These are phyloP conservation scores for Turnera subulata DNA, from an alignment of 345 rosid species.

Conservation along the genomic window DNA sequence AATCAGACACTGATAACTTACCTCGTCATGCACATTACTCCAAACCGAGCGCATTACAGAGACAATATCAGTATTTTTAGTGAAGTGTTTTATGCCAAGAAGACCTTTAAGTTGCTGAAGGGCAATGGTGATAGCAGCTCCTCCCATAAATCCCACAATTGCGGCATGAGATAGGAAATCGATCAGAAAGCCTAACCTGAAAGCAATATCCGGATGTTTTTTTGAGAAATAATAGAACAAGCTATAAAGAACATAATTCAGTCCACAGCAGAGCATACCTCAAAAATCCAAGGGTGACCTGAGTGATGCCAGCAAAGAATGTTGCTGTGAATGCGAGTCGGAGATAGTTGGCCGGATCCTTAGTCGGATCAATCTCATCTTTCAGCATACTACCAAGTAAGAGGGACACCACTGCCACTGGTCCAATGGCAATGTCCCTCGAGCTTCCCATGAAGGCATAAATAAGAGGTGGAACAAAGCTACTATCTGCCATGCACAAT, in stretches of 20 bases:
- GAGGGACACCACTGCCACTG: conserved; percentile 96
- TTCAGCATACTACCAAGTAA: conserved; percentile 70
- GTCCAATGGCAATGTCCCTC: conserved; percentile 97
- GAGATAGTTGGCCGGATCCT: conserved; percentile 45
- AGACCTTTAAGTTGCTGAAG: conserved; percentile 96
- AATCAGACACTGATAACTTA: conserved; percentile 25
- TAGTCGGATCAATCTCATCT: conserved; percentile 57
- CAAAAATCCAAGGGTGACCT: conserved; percentile 68
- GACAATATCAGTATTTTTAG: conserved; percentile 65
- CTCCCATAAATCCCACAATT: conserved; percentile 92
- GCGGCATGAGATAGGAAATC: conserved; percentile 97
- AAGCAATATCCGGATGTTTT: not conserved
- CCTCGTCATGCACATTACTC: conserved; percentile 58
- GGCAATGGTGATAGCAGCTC: conserved; percentile 90
- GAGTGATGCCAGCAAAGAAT: conserved; percentile 86
- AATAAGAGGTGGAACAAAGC: conserved; percentile 88
- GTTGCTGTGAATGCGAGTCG: conserved; percentile 92
- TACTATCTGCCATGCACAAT: conserved; percentile 50
- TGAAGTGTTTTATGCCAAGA: conserved; percentile 66
- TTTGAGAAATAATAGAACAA: not conserved
- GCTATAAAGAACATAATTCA: not conserved
- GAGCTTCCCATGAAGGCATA: conserved; percentile 99
- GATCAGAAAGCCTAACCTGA: conserved; percentile 87
- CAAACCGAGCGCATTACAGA: conserved; percentile 73
- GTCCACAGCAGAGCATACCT: conserved; percentile 21